phyloP scores from a whole-genome alignment of 2,329 filamentous ascomycete species.

The Cladophialophora immunda region DNA sequence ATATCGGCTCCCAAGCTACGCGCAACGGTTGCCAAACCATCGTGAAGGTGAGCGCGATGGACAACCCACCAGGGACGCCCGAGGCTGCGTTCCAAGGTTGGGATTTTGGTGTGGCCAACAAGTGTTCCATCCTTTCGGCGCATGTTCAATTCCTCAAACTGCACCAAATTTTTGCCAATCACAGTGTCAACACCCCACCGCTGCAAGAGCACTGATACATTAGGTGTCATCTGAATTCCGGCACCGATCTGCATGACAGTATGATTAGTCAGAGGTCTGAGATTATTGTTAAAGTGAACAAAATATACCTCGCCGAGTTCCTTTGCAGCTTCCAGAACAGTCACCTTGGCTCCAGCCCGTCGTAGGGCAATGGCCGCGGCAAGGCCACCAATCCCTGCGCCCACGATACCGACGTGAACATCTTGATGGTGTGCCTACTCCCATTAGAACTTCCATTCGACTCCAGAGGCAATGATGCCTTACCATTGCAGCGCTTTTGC shows the following conservation, averaged over 20 bases:
- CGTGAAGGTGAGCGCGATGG: slow-evolving; percentile 58
- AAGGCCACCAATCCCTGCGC: slow-evolving; percentile 54
- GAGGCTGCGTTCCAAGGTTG: slow-evolving; percentile 19
- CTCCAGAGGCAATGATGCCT: not conserved
- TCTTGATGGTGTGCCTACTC: not conserved
- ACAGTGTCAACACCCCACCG: slow-evolving; percentile 51
- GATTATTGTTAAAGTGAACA: not conserved
- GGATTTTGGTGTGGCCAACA: slow-evolving; percentile 19
- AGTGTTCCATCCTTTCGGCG: slow-evolving; percentile 43
- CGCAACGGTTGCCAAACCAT: slow-evolving; percentile 52
- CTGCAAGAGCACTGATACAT: slow-evolving; percentile 46
- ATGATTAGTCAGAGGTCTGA: slow-evolving; percentile 5
- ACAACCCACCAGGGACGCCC: slow-evolving; percentile 25
- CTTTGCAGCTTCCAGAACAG: slow-evolving; percentile 52
- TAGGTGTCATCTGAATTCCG: slow-evolving; percentile 40
- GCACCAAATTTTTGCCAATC: slow-evolving; percentile 52
- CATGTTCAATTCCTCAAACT: slow-evolving; percentile 48
- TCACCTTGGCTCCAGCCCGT: slow-evolving; percentile 50
- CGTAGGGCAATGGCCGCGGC: slow-evolving; percentile 54
- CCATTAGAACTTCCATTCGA: not conserved
- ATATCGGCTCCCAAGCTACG: slow-evolving; percentile 49
- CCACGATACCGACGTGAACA: slow-evolving; percentile 43
- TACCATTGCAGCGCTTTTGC: not conserved
- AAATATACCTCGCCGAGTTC: slow-evolving; percentile 52
- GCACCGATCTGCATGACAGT: slow-evolving; percentile 44